Conservation (phyloP, 768 basidiomycete species). For the Termitomyces sp. region DNA sequence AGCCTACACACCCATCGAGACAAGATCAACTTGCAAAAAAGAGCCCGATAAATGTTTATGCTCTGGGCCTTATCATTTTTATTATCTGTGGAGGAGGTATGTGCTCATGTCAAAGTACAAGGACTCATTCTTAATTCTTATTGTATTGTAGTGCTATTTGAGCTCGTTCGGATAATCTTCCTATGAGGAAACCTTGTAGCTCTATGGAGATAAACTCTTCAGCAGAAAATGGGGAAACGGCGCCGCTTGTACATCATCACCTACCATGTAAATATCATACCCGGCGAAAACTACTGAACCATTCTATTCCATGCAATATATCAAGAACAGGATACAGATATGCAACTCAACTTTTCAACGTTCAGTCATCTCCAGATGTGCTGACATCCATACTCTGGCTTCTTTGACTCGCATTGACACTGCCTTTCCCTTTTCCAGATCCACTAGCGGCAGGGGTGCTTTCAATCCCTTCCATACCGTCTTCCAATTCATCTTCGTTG, state of each 20-base stretch:
- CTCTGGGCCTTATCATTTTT: conserved; percentile 69
- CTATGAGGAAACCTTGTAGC: conserved; percentile 33
- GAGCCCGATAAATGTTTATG: conserved; percentile 75
- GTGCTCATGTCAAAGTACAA: conserved; percentile 19
- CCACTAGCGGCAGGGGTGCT: conserved; percentile 23
- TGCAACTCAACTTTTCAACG: conserved; percentile 12
- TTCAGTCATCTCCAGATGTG: conserved; percentile 50
- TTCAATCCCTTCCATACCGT: conserved; percentile 77
- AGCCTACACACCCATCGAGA: conserved; percentile 66
- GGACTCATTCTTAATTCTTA: background rate
- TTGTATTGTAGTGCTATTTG: conserved; percentile 69
- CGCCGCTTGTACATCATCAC: conserved; percentile 13
- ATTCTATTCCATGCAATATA: background rate
- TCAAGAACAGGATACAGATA: conserved; percentile 1
- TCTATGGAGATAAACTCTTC: background rate
- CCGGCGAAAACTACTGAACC: background rate
- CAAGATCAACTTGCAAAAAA: conserved; percentile 68
- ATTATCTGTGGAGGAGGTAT: conserved; percentile 79
- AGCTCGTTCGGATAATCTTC: conserved; percentile 64
- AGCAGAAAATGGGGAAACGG: conserved; percentile 1
- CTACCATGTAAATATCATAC: conserved; percentile 12
- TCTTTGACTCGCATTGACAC: conserved; percentile 38
- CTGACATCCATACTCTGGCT: conserved; percentile 65
- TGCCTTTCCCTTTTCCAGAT: conserved; percentile 29
- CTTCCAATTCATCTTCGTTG: conserved; percentile 82